phyloP scores from a whole-genome alignment of 495 filamentous ascomycete species.

The Coniosporium apollinis region DNA sequence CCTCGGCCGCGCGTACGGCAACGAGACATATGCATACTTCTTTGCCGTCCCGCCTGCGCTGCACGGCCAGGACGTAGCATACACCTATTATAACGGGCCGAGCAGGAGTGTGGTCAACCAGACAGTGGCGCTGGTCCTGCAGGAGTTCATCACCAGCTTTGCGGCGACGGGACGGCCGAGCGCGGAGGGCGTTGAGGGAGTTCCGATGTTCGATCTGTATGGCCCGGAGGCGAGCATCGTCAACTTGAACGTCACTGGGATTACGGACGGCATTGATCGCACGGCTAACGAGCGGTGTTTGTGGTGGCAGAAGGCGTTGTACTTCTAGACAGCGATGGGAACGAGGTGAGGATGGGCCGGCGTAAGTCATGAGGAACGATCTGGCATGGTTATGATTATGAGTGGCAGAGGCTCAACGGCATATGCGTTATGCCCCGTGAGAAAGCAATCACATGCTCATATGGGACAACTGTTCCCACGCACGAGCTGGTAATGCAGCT shows the following conservation, averaged over 20 bases:
- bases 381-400: too few species aligned
- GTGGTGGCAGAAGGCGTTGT: slow-evolving; percentile 32
- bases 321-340: slow-evolving; percentile 1
- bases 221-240: slow-evolving; percentile 24
- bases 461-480: too few species aligned
- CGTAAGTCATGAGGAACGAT: too few species aligned
- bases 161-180: slow-evolving; percentile 29
- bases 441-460: too few species aligned
- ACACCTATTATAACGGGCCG: slow-evolving; percentile 36
- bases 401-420: too few species aligned
- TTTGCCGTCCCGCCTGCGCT: slow-evolving; percentile 43
- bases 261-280: slow-evolving; percentile 27
- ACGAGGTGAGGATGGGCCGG: too few species aligned
- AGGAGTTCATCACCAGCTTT: slow-evolving; percentile 45
- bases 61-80: slow-evolving; percentile 37
- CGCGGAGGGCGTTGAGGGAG: slow-evolving; percentile 24
- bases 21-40: slow-evolving; percentile 39
- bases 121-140: slow-evolving; percentile 35
- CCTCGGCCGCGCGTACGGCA: slow-evolving; percentile 28
- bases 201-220: slow-evolving; percentile 20
- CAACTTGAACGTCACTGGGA: slow-evolving; percentile 26
- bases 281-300: slow-evolving; percentile 29
- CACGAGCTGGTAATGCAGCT: too few species aligned
- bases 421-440: too few species aligned
- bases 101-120: slow-evolving; percentile 21